Percentiles rank a stretch among this genome's conserved stretches.
Conservation (phyloP, 1,284 basidiomycete species). For the Ustilago crameri region DNA sequence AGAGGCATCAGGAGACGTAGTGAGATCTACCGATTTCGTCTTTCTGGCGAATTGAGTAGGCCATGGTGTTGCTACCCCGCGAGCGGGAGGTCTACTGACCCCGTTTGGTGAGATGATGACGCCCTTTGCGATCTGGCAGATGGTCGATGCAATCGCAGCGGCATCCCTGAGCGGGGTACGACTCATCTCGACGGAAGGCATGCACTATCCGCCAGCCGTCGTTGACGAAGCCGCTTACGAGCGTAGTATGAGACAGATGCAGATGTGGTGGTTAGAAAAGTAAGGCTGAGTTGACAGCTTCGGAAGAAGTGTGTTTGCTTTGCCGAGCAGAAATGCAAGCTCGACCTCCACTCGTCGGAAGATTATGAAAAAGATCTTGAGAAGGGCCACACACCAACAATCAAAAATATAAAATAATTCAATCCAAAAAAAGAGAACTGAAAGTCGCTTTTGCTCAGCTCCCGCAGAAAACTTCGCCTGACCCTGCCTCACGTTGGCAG, state of each 20-base stretch:
- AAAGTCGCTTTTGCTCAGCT: no score
- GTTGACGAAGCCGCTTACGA: no score
- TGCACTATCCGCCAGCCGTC: no score
- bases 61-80: constrained; percentile 23
- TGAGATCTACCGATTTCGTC: not conserved
- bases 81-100: constrained; percentile 6
- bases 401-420: no score
- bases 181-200: constrained; percentile 20
- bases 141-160: constrained; percentile 44
- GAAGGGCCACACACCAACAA: no score
- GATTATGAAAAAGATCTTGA: not conserved
- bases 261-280: no score
- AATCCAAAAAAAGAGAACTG: no score
- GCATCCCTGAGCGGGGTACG: constrained; percentile 43
- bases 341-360: constrained; percentile 6
- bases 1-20: not conserved
- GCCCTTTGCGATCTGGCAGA: constrained; percentile 39
- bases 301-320: constrained; percentile 5
- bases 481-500: no score
- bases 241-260: no score
- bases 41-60: constrained; percentile 11
- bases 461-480: no score
- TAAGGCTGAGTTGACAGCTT: not conserved
- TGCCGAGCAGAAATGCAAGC: constrained; percentile 5
- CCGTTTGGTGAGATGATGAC: constrained; percentile 31